Base-by-base conservation (phyloP, 495 filamentous ascomycete genomes). In the Astrocystis sublimbata region DNA sequence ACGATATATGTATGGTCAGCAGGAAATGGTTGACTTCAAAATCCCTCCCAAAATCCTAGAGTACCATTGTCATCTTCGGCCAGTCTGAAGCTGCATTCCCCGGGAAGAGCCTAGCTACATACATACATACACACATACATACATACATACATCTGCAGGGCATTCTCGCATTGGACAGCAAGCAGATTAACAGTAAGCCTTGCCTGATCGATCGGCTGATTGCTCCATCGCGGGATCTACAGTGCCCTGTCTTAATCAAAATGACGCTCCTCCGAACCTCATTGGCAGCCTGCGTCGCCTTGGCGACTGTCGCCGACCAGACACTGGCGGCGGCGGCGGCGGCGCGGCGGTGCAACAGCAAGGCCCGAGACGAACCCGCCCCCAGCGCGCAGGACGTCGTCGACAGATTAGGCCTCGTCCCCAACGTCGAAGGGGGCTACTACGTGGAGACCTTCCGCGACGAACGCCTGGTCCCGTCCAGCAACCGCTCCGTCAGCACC, bases 341-440 rank as follows among this genome's bases (percentile, higher is more conserved):
- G 26, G 35, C 51, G 58, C 58, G 23, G 17, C 58, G 9, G 15
- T 10, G 35, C 4, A 23, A 12, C 28, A 43, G 13, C 12, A 15
- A 0, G n/a, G n/a, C 15, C 24, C 33, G n/a, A 38, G 23, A 30
- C 52, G 9, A 42, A n/a, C n/a, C n/a, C n/a, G n/a, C 9, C 38
- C 56, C 38, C 56, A 73, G 66, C 28, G 78, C 76, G 4, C 61
- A 71, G 13, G 72, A 78, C 12, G 56, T 83, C 36, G 72, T 83
- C 50, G 26, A 56, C 7, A 40, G 71, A 55, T 68, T 83, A 10
- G 70, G 71, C 35, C 75, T 83, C 3, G 60, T 57, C 4, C 65
- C 80, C 30, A 78, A 81, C 60, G 54, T 65, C 2, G 80, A 81
- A 55, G 78, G 78, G 47, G 80, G 79, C 33, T 81, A 78, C 69